Evolutionary conservation across 345 rosid genomes (phyloP).

Genomic region (Excoecaria cochinchinensis): DNA sequence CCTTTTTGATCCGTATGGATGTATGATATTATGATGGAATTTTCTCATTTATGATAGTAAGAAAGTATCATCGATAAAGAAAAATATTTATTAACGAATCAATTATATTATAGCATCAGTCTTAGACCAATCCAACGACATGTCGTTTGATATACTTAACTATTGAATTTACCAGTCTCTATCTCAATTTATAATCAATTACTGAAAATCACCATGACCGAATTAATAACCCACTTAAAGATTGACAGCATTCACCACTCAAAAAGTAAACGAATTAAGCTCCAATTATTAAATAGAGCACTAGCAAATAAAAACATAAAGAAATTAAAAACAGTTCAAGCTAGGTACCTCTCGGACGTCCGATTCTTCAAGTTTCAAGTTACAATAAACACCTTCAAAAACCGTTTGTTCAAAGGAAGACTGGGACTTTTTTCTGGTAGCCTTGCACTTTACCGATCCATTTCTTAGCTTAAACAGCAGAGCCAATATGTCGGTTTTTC

Average conservation of each 20-base stretch:
- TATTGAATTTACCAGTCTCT: no score
- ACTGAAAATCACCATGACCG: not conserved
- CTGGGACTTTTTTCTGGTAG: constrained; percentile 51
- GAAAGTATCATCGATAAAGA: no score
- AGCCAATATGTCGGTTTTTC: not conserved
- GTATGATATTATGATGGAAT: no score
- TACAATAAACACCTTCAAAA: constrained; percentile 74
- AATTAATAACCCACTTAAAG: no score
- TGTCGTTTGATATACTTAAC: no score
- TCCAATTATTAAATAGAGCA: not conserved
- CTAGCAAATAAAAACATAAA: not conserved
- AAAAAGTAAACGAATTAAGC: not conserved
- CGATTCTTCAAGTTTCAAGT: constrained; percentile 73
- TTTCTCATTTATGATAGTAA: no score
- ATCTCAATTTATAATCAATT: not conserved
- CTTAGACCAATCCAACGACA: no score
- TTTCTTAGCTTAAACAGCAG: not conserved
- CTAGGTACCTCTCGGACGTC: constrained; percentile 77
- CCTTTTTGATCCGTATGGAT: no score
- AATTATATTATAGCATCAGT: no score
- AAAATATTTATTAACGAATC: no score
- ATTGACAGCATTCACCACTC: no score
- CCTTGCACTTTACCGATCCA: constrained; percentile 33
- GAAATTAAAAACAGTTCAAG: not conserved
- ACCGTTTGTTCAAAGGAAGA: constrained; percentile 46